These are phyloP conservation scores for Beauveria australis DNA, from an alignment of 2,329 filamentous ascomycete genomes.

Conservation along the genomic window DNA sequence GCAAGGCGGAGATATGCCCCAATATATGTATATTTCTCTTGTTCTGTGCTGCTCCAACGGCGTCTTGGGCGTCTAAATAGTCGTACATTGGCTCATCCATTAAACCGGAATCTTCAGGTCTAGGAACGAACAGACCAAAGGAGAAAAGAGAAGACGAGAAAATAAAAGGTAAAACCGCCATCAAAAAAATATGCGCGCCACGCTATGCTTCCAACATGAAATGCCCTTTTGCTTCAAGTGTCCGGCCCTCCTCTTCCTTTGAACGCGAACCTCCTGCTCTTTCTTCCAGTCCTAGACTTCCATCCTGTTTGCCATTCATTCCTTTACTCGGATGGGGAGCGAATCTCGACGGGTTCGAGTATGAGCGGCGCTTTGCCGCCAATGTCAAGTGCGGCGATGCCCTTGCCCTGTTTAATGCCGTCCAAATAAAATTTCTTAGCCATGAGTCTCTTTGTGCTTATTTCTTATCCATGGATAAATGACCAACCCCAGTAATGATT, in stretches of 20 bases:
- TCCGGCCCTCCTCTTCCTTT: neutral
- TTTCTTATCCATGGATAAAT: slow-evolving; percentile 39
- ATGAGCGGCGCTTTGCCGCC: slow-evolving; percentile 12
- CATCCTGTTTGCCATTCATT: neutral
- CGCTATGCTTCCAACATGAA: slow-evolving; percentile 23
- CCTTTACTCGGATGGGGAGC: slow-evolving; percentile 12
- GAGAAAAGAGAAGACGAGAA: neutral
- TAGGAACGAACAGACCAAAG: neutral
- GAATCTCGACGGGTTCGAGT: slow-evolving; percentile 22
- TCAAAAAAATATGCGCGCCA: slow-evolving; percentile 2
- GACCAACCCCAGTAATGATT: slow-evolving; percentile 51
- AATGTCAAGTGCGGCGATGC: slow-evolving; percentile 3
- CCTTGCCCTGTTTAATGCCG: neutral
- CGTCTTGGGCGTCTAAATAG: too few species aligned
- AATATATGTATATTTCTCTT: too few species aligned
- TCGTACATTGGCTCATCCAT: too few species aligned
- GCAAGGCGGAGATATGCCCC: too few species aligned
- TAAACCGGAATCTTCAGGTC: neutral
- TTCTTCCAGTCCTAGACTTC: neutral
- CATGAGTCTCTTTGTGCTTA: slow-evolving; percentile 14
- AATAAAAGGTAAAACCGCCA: neutral
- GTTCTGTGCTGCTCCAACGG: too few species aligned
- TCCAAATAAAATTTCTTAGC: neutral
- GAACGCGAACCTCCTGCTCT: neutral
- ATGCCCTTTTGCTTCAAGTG: neutral